A percentile compares a stretch with the other conserved stretches of the same genome.
phyloP scores from a whole-genome alignment of 257 asterid genomes.

The Petrea volubilis region DNA sequence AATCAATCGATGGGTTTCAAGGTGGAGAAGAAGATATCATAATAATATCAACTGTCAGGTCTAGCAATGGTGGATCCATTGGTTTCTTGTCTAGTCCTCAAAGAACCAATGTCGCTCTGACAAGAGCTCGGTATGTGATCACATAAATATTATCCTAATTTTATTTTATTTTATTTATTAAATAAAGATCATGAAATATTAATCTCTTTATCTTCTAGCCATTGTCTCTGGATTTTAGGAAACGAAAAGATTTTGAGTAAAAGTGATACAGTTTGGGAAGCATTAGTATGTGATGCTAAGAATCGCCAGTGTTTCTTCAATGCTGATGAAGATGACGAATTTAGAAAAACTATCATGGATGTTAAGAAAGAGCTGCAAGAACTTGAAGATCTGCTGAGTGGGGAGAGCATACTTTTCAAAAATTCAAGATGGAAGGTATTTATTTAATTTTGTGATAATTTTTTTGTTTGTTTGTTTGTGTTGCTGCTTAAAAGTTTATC shows the following conservation, averaged over 20 bases:
- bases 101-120: slow-evolving; percentile 73
- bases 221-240: slow-evolving; percentile 75
- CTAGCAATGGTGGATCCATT: slow-evolving; percentile 49
- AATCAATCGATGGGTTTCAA: slow-evolving; percentile 78
- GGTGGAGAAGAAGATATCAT: slow-evolving; percentile 73
- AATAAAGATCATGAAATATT: background rate
- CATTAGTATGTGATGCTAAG: slow-evolving; percentile 51
- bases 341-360: slow-evolving; percentile 41
- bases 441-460: background rate
- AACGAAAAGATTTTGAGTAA: slow-evolving; percentile 46
- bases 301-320: slow-evolving; percentile 55
- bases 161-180: background rate
- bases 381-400: slow-evolving; percentile 58
- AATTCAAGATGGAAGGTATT: slow-evolving; percentile 66
- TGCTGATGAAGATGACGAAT: slow-evolving; percentile 50
- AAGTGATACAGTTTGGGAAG: slow-evolving; percentile 53
- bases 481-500: background rate
- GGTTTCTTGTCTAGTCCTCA: slow-evolving; percentile 58
- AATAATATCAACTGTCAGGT: slow-evolving; percentile 66
- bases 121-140: slow-evolving; percentile 72
- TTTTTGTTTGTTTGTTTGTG: background rate
- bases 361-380: slow-evolving; percentile 56
- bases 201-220: slow-evolving; percentile 35
- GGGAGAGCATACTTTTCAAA: slow-evolving; percentile 44
- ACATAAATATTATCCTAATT: background rate